Conservation (phyloP, 345 rosid genomes). For the Syzygium oleosum region DNA sequence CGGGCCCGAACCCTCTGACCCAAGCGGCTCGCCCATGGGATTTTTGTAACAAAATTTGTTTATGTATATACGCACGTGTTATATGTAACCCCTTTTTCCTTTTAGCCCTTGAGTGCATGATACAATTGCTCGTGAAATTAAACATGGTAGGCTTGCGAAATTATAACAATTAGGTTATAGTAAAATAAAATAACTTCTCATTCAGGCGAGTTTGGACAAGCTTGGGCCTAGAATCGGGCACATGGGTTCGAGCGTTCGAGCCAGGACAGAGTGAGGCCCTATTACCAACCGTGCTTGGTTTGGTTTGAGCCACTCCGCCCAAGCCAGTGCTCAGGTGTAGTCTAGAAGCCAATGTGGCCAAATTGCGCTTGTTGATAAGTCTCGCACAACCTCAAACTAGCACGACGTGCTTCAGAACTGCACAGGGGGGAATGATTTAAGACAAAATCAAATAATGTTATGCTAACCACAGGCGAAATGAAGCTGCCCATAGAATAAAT, state of each 20-base stretch:
- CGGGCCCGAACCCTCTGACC: too few relatives aligned
- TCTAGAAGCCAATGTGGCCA: neutral
- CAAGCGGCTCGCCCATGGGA: neutral
- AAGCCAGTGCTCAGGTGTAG: neutral
- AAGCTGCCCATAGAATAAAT: neutral
- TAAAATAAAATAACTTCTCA: neutral
- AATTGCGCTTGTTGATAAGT: neutral
- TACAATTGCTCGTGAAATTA: neutral
- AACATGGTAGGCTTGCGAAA: neutral
- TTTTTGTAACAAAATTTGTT: neutral
- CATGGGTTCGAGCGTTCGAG: fast-evolving
- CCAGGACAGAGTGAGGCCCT: fast-evolving
- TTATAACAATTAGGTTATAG: fast-evolving
- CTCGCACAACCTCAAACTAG: neutral
- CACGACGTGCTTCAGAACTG: too few relatives aligned
- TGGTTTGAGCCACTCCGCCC: fast-evolving
- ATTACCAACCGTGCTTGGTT: neutral
- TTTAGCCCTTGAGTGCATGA: neutral
- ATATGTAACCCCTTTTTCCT: neutral
- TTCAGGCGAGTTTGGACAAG: neutral
- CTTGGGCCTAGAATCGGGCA: neutral
- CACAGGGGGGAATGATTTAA: neutral
- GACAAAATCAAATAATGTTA: neutral
- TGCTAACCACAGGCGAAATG: neutral
- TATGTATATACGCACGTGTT: neutral